These are phyloP conservation scores for Tulasnella calospora DNA, from an alignment of 768 basidiomycete species.

Conservation along the genomic window DNA sequence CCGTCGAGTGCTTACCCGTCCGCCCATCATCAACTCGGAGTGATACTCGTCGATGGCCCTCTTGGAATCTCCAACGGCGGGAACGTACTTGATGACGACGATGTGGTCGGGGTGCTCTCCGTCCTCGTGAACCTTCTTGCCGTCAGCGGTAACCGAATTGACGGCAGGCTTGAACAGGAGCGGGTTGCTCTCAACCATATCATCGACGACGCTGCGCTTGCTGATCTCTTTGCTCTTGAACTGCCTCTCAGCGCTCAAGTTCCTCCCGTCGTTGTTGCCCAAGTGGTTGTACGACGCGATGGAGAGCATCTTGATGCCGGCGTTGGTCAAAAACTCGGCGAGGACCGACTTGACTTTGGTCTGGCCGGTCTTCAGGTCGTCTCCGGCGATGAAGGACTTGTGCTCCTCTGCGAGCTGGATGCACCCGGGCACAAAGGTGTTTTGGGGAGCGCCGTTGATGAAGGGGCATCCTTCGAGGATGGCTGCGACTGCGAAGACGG, in stretches of 20 bases:
- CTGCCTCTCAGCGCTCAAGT: slow-evolving; percentile 82
- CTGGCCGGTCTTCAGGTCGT: slow-evolving; percentile 97
- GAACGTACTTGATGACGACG: slow-evolving; percentile 95
- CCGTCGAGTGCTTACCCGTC: slow-evolving; percentile 39
- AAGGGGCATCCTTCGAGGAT: slow-evolving; percentile 95
- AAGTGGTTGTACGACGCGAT: slow-evolving; percentile 99
- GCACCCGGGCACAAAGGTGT: slow-evolving; percentile 95
- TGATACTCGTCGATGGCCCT: slow-evolving; percentile 99
- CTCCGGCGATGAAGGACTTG: slow-evolving; percentile 91
- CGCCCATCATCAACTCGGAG: slow-evolving; percentile 96
- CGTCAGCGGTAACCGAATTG: slow-evolving; percentile 40
- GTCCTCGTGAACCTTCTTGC: slow-evolving; percentile 50
- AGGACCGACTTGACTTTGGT: slow-evolving; percentile 96
- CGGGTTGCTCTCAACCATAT: slow-evolving; percentile 91
- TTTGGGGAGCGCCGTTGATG: slow-evolving; percentile 97
- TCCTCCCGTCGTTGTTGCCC: slow-evolving; percentile 95
- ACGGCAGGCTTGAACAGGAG: slow-evolving; percentile 75
- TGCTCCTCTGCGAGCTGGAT: slow-evolving; percentile 87
- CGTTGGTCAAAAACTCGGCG: slow-evolving; percentile 97
- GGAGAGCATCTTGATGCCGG: slow-evolving; percentile 94
- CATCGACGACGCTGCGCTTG: slow-evolving; percentile 95
- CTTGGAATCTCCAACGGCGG: slow-evolving; percentile 95
- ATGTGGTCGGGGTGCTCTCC: slow-evolving; percentile 98
- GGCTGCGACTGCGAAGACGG: slow-evolving; percentile 89
- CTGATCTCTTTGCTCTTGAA: slow-evolving; percentile 99